These are phyloP conservation scores for Triglochin maritima DNA, from an alignment of 106 monocot species.

Conservation along the genomic window DNA sequence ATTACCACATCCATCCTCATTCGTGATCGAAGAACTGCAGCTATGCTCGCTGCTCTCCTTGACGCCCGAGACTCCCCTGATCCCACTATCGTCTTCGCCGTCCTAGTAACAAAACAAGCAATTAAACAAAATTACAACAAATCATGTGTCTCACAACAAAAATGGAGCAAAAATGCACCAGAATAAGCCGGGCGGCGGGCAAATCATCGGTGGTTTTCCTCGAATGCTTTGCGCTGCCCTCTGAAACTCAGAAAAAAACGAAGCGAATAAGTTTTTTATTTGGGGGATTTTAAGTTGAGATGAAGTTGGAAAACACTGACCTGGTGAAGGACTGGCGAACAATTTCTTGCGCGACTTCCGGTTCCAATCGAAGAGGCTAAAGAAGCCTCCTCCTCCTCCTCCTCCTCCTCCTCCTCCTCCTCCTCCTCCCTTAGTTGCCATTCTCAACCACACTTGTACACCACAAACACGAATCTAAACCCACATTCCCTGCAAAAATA, in stretches of 20 bases:
- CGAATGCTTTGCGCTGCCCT: slow-evolving; percentile 39
- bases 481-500: slow-evolving; percentile 3
- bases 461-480: not conserved
- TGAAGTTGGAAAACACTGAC: slow-evolving; percentile 15
- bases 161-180: slow-evolving; percentile 31
- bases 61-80: slow-evolving; percentile 26
- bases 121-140: not conserved
- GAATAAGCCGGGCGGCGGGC: slow-evolving; percentile 12
- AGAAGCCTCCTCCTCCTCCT: slow-evolving; percentile 56
- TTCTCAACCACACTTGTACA: not conserved
- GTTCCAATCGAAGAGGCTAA: slow-evolving; percentile 88
- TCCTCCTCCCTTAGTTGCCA: slow-evolving; percentile 32
- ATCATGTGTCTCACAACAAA: not conserved
- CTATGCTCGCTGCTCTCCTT: slow-evolving; percentile 65
- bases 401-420: slow-evolving; percentile 37
- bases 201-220: slow-evolving; percentile 35
- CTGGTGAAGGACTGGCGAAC: slow-evolving; percentile 58
- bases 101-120: slow-evolving; percentile 17
- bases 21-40: slow-evolving; percentile 71
- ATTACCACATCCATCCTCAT: slow-evolving; percentile 52
- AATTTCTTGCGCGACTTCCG: slow-evolving; percentile 78
- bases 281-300: not conserved
- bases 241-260: slow-evolving; percentile 19
- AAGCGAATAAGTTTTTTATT: not conserved
- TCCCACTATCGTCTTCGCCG: slow-evolving; percentile 37